Percentiles rank a stretch among this genome's conserved stretches.
phyloP scores from a whole-genome alignment of 345 rosid genomes.

The Bruguiera sexangula region DNA sequence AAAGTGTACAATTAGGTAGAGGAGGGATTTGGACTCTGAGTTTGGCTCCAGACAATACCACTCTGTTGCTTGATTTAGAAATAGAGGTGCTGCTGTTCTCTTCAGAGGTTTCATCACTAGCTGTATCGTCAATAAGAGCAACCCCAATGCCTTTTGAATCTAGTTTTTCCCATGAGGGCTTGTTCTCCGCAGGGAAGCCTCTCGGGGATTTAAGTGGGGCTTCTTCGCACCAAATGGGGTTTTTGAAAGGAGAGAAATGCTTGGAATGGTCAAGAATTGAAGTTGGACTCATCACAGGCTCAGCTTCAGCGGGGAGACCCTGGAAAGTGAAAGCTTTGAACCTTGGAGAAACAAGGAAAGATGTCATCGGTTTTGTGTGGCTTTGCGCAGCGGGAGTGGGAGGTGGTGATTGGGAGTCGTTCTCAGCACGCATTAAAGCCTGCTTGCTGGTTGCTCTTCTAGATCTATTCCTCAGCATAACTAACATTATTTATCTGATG shows the following conservation, averaged over 20 bases:
- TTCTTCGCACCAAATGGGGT: constrained; percentile 25
- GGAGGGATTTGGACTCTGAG: constrained; percentile 54
- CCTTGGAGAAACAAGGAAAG: constrained; percentile 50
- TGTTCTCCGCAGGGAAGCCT: constrained; percentile 17
- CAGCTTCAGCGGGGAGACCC: constrained; percentile 44
- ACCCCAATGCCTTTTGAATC: constrained; percentile 53
- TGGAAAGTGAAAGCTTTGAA: constrained; percentile 51
- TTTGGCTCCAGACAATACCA: constrained; percentile 51
- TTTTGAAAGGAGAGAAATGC: constrained; percentile 39
- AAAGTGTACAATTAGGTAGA: constrained; percentile 7
- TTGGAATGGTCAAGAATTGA: constrained; percentile 53
- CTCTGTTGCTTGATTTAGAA: constrained; percentile 36
- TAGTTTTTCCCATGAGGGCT: constrained; percentile 23
- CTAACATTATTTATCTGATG: constrained; percentile 1
- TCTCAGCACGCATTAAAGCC: constrained; percentile 57
- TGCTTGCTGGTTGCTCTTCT: constrained; percentile 54
- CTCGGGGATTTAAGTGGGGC: constrained; percentile 36
- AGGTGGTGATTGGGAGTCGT: constrained; percentile 6
- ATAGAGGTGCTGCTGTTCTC: constrained; percentile 1
- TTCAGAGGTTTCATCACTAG: constrained; percentile 11
- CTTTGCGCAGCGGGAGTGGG: constrained; percentile 32
- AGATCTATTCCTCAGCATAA: constrained; percentile 50
- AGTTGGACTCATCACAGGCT: constrained; percentile 51
- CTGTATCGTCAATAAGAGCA: constrained; percentile 44
- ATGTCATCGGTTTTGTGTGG: constrained; percentile 25